Evolutionary conservation across 2,329 filamentous ascomycete genomes (phyloP).

Genomic region (Ophiostoma tasmaniense): DNA sequence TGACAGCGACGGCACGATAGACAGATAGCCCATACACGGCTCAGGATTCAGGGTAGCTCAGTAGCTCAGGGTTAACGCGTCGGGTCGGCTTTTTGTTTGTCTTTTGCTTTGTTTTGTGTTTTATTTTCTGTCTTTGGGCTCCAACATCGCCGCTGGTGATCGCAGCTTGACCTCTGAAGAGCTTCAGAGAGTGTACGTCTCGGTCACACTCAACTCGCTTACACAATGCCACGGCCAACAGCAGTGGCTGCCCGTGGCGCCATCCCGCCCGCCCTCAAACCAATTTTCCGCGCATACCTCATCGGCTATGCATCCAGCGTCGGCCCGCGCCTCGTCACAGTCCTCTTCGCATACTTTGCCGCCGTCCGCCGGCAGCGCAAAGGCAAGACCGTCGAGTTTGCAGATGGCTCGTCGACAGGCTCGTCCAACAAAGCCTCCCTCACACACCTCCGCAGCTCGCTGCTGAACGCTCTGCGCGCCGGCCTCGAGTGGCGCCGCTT

Average conservation of each 20-base stretch:
- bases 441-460: constrained; percentile 21
- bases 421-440: constrained; percentile 8
- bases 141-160: too few species aligned
- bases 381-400: constrained; percentile 20
- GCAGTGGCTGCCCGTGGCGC: constrained; percentile 18
- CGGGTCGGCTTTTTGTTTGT: neutral
- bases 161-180: neutral
- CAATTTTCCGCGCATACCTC: constrained; percentile 50
- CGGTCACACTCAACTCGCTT: neutral
- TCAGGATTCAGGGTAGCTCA: neutral
- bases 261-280: constrained; percentile 45
- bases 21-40: neutral
- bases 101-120: neutral
- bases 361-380: constrained; percentile 25
- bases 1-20: neutral
- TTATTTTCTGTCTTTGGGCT: too few species aligned
- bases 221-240: neutral
- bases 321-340: constrained; percentile 45
- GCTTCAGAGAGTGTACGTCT: neutral
- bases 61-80: neutral
- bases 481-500: constrained; percentile 50
- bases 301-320: constrained; percentile 54
- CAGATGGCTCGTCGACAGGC: neutral
- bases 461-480: constrained; percentile 37
- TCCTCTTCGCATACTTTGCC: constrained; percentile 43